Percentiles rank a stretch among this genome's conserved stretches.
Conservation (phyloP, 2,329 filamentous ascomycete species). For the Microsporum ferrugineum region DNA sequence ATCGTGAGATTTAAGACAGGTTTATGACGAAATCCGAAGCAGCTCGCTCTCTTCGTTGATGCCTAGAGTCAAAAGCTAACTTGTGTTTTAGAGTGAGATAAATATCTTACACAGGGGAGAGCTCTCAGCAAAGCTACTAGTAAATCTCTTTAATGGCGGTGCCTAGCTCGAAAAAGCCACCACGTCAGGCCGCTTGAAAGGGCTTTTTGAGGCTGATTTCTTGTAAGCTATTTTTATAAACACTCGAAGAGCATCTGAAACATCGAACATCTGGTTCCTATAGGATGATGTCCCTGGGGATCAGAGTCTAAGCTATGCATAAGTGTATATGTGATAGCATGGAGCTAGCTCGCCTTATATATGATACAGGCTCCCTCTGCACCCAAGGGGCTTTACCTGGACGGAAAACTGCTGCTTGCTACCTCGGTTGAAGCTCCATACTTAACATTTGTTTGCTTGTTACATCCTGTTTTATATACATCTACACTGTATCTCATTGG, state of each 20-base stretch:
- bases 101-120: not conserved
- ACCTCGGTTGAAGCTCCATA: not conserved
- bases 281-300: not conserved
- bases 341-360: not conserved
- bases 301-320: not conserved
- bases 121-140: not conserved
- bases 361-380: not conserved
- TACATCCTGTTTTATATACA: not conserved
- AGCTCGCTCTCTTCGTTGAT: not conserved
- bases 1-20: not conserved
- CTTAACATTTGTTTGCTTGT: not conserved
- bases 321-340: not conserved
- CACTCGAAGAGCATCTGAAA: not conserved
- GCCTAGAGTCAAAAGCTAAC: not conserved
- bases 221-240: not conserved
- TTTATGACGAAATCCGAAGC: not conserved
- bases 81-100: not conserved
- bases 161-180: not conserved
- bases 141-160: not conserved
- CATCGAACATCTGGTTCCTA: not conserved
- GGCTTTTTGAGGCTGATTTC: not conserved
- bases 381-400: not conserved
- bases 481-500: not conserved
- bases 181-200: not conserved
- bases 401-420: slow-evolving; percentile 1